Evolutionary conservation across 148 eudicot genomes (phyloP).

Genomic region (Rheum nobile): DNA sequence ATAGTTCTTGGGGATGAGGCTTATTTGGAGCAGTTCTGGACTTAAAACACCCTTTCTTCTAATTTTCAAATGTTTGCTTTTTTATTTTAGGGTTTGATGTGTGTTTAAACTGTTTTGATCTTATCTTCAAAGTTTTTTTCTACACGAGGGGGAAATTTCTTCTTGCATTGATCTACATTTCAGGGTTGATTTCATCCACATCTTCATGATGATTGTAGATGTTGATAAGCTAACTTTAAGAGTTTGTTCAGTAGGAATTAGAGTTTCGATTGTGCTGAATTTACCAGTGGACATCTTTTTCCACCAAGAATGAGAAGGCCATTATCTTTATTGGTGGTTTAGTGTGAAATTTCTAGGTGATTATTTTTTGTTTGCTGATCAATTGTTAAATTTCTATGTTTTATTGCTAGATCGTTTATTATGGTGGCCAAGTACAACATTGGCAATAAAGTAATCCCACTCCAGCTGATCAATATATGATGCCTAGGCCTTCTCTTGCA

Average conservation of each 20-base stretch:
- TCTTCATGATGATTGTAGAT: no score
- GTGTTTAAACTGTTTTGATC: background rate
- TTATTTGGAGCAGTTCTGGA: no score
- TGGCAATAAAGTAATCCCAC: conserved; percentile 29
- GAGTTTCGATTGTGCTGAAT: no score
- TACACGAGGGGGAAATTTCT: no score
- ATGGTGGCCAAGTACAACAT: background rate
- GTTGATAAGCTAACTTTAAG: no score
- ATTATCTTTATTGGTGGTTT: background rate
- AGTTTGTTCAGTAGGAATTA: no score
- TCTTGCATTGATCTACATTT: background rate
- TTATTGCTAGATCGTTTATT: background rate
- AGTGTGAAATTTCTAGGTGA: background rate
- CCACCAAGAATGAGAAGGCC: background rate
- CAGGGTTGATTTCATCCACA: background rate
- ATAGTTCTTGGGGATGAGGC: no score
- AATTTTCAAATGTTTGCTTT: background rate
- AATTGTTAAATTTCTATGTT: background rate
- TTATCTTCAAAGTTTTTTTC: no score
- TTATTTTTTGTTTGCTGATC: background rate
- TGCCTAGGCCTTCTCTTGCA: conserved; percentile 29
- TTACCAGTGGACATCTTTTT: background rate
- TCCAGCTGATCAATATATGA: conserved; percentile 28
- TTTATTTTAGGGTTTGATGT: background rate
- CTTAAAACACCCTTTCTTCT: background rate